phyloP scores from a whole-genome alignment of 2,329 filamentous ascomycete genomes.

The Dothideomycetidae sp. region DNA sequence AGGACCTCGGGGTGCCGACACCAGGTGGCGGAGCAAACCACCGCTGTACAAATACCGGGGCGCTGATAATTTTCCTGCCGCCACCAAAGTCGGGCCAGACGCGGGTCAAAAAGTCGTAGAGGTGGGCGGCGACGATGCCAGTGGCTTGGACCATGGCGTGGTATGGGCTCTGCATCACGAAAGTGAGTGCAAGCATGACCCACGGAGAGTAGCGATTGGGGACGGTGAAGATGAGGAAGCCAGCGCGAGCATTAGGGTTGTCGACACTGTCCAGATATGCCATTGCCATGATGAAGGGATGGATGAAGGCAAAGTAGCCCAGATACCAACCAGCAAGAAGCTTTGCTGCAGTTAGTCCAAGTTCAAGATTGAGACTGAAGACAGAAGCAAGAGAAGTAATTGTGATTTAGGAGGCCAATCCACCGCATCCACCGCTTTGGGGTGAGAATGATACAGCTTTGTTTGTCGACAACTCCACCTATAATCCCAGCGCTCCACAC shows the following conservation, averaged over 20 bases:
- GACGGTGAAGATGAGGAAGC: conserved; percentile 71
- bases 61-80: conserved; percentile 60
- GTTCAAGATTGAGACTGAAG: neutral
- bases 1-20: conserved; percentile 35
- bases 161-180: conserved; percentile 50
- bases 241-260: conserved; percentile 59
- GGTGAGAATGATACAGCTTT: conserved; percentile 33
- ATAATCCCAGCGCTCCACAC: conserved; percentile 33
- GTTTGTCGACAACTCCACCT: conserved; percentile 39
- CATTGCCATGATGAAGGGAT: conserved; percentile 60
- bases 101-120: conserved; percentile 79
- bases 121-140: conserved; percentile 75
- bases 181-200: conserved; percentile 59
- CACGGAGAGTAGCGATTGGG: conserved; percentile 70
- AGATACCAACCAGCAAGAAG: conserved; percentile 32
- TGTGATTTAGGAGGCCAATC: conserved; percentile 52
- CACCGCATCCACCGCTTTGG: conserved; percentile 38
- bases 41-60: conserved; percentile 56
- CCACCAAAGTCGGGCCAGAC: conserved; percentile 83
- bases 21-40: conserved; percentile 42
- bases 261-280: conserved; percentile 78
- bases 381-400: conserved; percentile 1
- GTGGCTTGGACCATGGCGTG: conserved; percentile 50
- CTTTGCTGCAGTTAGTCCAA: conserved; percentile 11
- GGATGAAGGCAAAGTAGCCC: conserved; percentile 37